Percentiles rank a stretch among this genome's conserved stretches.
phyloP scores from a whole-genome alignment of 2,329 filamentous ascomycete species.

The Elsinoe fawcettii region DNA sequence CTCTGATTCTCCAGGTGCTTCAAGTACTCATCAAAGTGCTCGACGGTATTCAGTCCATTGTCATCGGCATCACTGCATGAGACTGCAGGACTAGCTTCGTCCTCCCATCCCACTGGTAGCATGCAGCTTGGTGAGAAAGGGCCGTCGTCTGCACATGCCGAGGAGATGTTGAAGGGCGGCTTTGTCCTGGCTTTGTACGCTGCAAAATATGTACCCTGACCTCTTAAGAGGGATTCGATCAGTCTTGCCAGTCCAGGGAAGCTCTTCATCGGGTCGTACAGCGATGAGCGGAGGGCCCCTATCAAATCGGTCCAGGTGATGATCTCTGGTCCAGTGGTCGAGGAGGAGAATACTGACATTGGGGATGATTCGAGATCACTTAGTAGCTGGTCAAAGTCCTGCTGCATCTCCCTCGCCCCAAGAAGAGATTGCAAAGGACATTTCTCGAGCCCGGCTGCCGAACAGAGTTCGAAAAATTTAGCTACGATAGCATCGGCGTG shows the following conservation, averaged over 20 bases:
- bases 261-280: slow-evolving; percentile 28
- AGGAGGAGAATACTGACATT: slow-evolving; percentile 38
- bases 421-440: slow-evolving; percentile 37
- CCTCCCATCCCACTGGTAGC: not conserved
- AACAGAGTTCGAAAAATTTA: slow-evolving; percentile 49
- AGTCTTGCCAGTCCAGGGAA: slow-evolving; percentile 28
- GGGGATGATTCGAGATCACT: slow-evolving; percentile 35
- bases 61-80: slow-evolving; percentile 32
- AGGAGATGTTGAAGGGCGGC: slow-evolving; percentile 18
- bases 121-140: slow-evolving; percentile 22
- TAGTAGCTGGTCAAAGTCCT: slow-evolving; percentile 34
- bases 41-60: slow-evolving; percentile 22
- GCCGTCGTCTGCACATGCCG: slow-evolving; percentile 26
- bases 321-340: slow-evolving; percentile 21
- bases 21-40: slow-evolving; percentile 18
- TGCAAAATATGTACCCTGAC: slow-evolving; percentile 24
- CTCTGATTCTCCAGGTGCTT: slow-evolving; percentile 26
- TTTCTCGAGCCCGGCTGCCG: slow-evolving; percentile 38
- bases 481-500: slow-evolving; percentile 49
- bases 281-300: slow-evolving; percentile 25
- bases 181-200: slow-evolving; percentile 36
- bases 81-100: slow-evolving; percentile 24
- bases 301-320: slow-evolving; percentile 34
- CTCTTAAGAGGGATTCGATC: slow-evolving; percentile 27
- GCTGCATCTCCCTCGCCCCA: slow-evolving; percentile 30